Evolutionary conservation across 106 monocot genomes (phyloP), one percentile per base, ranked within the genome.

Genomic region (Amphibolis antarctica): DNA sequence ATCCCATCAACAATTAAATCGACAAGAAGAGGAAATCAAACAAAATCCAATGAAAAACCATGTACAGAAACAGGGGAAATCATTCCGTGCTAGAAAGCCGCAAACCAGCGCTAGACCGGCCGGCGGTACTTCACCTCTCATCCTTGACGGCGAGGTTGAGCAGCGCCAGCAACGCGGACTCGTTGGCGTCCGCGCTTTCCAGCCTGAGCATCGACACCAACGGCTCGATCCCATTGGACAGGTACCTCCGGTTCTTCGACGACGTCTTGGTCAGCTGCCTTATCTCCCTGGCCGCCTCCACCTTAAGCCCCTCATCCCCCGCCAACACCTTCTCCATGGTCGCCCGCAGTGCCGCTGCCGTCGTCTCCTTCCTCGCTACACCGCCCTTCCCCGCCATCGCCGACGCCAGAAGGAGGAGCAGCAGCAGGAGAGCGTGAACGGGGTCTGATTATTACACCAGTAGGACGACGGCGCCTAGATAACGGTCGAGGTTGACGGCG

Each of bases 81-180:
- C n/a, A n/a, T n/a, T n/a, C n/a, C n/a, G n/a, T n/a, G n/a, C n/a
- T n/a, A n/a, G n/a, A n/a, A n/a, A n/a, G n/a, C n/a, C n/a, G n/a
- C n/a, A n/a, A 24, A 7, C 11, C 11, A 55, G 7, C 10, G 10
- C 5, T 5, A 55, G 12, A 24, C 25, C 21, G 1, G 5, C 25
- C 55, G 23, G 24, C 25, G n/a, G n/a, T n/a, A n/a, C 22, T 22
- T 17, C 58, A 59, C 58, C 29, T 59, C 29, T 59, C 15, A 17
- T 59, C 58, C 58, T 15, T 59, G 55, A 91, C 86, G 45, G 91
- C 91, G 61, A 91, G 91, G 64, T 91, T 91, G 30, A 91, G 71
- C 46, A 91, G 78, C 11, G 91, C 91, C 19, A 86, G 78, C 71
- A 91, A 68, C 15, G 89, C 79, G 12, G 85, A 71, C 69, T 86